Evolutionary conservation across 305 asterid genomes (phyloP), one percentile per base, ranked within the genome.

Genomic region (Solanum hybrid): DNA sequence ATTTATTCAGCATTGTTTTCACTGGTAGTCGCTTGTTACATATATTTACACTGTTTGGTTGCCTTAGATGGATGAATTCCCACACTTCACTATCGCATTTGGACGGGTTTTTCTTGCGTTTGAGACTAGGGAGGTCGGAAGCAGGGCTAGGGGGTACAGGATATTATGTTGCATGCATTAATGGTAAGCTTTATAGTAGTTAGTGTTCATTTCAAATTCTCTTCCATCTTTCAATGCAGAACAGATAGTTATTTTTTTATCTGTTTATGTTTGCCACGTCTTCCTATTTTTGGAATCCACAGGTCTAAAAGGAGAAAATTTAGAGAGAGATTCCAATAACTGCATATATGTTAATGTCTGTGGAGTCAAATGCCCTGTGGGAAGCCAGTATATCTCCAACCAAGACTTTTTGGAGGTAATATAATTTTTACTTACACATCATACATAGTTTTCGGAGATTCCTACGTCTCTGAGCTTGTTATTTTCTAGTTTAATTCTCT

Each of bases 381-480:
- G 92, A 88, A 93, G 97, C 89, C 95, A 91, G 79, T 94, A 93
- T 10, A 89, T 97, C 87, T 97, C 99, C 90, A 97, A 97, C 92
- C 95, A 94, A 51, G 98, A 94, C 88, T 95, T 97, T 90, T 90
- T 93, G 10, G 98, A 96, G 98, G 99, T 97, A 90, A 91, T 85
- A 33, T 17, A 45, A 39, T 14, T 7, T 37, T 70, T 45, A 15
- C 4, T 61, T 81, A 14, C 51, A 12, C 36, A 36, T 68, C 6
- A 11, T 61, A 10, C 11, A 12, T 75, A n/a, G 51, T 31, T 15
- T 37, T 65, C 11, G 6, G 31, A 34, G 57, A 79, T 79, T 36
- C 31, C 22, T 20, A 3, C 26, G 1, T 78, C 45, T 79, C 3
- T 34, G 17, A 79, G 29, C 45, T 34, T 20, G 84, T 79, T 79